phyloP scores from a whole-genome alignment of 1,284 basidiomycete genomes.

The Pascua guehoae region DNA sequence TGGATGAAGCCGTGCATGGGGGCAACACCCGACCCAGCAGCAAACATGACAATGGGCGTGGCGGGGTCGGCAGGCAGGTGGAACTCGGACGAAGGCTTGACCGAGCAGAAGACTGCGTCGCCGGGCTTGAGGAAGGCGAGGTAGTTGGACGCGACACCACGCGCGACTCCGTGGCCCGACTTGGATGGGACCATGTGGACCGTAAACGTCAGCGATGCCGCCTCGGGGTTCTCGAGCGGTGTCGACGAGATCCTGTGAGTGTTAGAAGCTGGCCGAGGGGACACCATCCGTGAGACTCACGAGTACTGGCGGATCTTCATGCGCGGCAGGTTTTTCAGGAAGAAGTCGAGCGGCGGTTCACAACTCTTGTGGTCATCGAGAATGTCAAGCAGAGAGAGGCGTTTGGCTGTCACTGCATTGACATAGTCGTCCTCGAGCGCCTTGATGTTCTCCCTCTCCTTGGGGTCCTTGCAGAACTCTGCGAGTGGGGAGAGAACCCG shows the following conservation, averaged over 20 bases:
- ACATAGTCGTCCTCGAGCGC: conserved; percentile 11
- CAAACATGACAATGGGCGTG: conserved; percentile 55
- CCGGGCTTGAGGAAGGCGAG: conserved; percentile 52
- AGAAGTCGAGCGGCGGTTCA: conserved; percentile 51
- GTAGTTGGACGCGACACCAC: conserved; percentile 57
- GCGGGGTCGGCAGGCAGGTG: conserved; percentile 53
- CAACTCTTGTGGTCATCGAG: conserved; percentile 33
- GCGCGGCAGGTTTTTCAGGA: conserved; percentile 51
- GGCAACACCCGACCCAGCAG: conserved; percentile 55
- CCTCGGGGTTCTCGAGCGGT: conserved; percentile 53
- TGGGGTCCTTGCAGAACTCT: conserved; percentile 3
- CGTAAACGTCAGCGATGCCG: conserved; percentile 54
- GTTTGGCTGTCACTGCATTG: conserved; percentile 28
- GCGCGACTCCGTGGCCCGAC: conserved; percentile 45
- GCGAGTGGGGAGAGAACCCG: conserved; percentile 1
- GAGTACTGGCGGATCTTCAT: conserved; percentile 55
- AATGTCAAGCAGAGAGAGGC: conserved; percentile 3
- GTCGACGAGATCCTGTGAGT: conserved; percentile 52
- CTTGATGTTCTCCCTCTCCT: conserved; percentile 19
- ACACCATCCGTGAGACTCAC: too few relatives aligned
- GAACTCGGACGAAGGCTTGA: conserved; percentile 54
- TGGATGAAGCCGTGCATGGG: conserved; percentile 58
- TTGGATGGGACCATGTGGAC: conserved; percentile 50
- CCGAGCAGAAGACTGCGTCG: conserved; percentile 53
- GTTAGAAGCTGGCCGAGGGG: too few relatives aligned